Percentiles rank a stretch among this genome's conserved stretches.
Evolutionary conservation across 106 monocot species (phyloP).

Genomic region (Allium sativum): DNA sequence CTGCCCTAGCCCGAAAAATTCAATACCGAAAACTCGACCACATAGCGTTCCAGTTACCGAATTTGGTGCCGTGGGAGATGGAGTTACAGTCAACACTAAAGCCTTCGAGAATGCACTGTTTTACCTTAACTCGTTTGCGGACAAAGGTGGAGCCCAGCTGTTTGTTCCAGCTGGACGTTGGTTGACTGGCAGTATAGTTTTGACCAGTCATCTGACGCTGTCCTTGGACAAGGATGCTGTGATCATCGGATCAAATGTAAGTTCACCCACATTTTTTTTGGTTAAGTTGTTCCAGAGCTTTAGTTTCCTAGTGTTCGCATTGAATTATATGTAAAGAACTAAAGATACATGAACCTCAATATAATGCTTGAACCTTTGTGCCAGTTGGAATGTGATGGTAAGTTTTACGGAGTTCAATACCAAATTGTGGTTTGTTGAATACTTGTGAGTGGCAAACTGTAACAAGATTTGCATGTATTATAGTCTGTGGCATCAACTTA

Average conservation of each 20-base stretch:
- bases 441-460: not conserved
- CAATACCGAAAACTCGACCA: constrained; percentile 15
- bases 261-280: not conserved
- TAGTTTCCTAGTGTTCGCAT: not conserved
- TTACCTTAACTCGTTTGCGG: constrained; percentile 47
- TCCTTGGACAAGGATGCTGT: constrained; percentile 54
- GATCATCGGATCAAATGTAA: constrained; percentile 53
- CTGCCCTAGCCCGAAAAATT: constrained; percentile 10
- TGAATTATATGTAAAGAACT: not conserved
- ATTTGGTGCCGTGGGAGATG: constrained; percentile 67
- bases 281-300: too few species aligned
- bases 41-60: constrained; percentile 53
- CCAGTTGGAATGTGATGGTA: too few species aligned
- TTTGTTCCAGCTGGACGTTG: constrained; percentile 56
- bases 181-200: constrained; percentile 59
- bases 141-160: constrained; percentile 66
- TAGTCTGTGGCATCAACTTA: too few species aligned
- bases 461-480: not conserved
- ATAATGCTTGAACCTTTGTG: too few species aligned
- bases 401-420: too few species aligned
- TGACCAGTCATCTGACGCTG: constrained; percentile 61
- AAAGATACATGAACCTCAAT: too few species aligned
- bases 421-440: not conserved
- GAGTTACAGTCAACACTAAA: constrained; percentile 52
- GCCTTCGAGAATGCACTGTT: constrained; percentile 68